Evolutionary conservation across 2,329 filamentous ascomycete species (phyloP), one percentile per base, ranked within the genome.

Genomic region (Aspergillus sp.): DNA sequence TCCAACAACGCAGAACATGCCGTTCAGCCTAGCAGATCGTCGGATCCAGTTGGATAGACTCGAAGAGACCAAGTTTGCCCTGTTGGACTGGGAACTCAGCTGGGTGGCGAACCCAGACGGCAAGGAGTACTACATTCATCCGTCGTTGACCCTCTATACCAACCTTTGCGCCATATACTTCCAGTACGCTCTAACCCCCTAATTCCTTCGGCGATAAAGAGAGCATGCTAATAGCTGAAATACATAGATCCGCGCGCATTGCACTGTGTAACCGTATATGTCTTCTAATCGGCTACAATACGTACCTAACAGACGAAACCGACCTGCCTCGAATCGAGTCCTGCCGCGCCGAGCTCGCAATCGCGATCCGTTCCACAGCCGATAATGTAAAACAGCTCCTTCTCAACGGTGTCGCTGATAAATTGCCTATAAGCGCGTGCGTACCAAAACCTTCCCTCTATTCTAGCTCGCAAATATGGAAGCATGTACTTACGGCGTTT

Each of bases 341-440:
- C 45, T 61, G 59, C n/a, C 52, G 56, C 9, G 48, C 49, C 3
- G 59, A 58, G 18, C 49, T 61, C 9, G 42, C 51, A 32, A 30
- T 9, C 3, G 59, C 59, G 13, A 61, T 56, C 9, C 39, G 49
- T 5, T 58, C 59, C 22, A 61, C 59, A 3, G 59, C 59, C 4
- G 48, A 61, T 9, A 61, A 56, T 20, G 56, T 61, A 4, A 61
- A 58, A 20, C 56, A 58, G 12, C 49, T 61, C 32, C 53, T 61
- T 8, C 48, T 55, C 8, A 51, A 56, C 9, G 59, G 59, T 5
- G 59, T 61, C 9, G 59, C 53, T 15, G 59, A 61, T 32, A 61
- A 61, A 32, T 49, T 61, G 6, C 59, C 59, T 6, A 61, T 61
- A 41, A 61, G 59, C 53, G 59, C 59, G 59, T 61, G 48, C 26